Evolutionary conservation across 129 eudicot species (phyloP), one percentile per base, ranked within the genome.

Genomic region (Dittrichia graveolens): DNA sequence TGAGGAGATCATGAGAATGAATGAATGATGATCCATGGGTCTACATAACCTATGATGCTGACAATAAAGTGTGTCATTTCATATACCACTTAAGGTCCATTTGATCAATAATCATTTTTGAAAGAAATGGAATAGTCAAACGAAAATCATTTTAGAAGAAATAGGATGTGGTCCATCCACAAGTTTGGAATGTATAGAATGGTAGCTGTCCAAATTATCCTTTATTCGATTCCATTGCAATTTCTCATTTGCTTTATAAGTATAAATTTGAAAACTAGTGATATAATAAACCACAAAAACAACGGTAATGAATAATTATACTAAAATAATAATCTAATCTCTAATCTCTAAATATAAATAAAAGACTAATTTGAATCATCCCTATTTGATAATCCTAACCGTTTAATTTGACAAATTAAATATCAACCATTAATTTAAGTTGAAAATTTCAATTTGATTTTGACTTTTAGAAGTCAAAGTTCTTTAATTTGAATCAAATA

Each of bases 21-120:
- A 24, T 24, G 31, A 72, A 58, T 44, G 68, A 72, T 47, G 19
- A 60, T 44, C 40, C 55, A 65, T 5, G 3, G 18, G 43, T 64
- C 15, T 14, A 64, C 57, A 72, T 44, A 43, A 31, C 58, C 76
- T 71, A 59, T 8, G 37, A 65, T 16, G 56, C 46, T 45, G 58
- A 58, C 57, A 24, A 59, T 19, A 45, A 44, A 24, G 56, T 31
- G 72, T 44, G 42, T 57, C 54, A 18, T 41, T 24, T 5, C 52
- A 40, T 15, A 42, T 63, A 42, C 67, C 31, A 41, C n/a, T 62
- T 39, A 16, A 31, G 31, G n/a, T 42, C 16, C 35, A 64, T 8
- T 15, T 42, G 19, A 35, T 8, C 4, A 6, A 11, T 13, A 24
- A 2, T 50, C 0, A 9, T 52, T 65, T 67, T 49, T 37, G 7